These are phyloP conservation scores for Solidago caesia DNA, from an alignment of 129 eudicot genomes.

Conservation along the genomic window DNA sequence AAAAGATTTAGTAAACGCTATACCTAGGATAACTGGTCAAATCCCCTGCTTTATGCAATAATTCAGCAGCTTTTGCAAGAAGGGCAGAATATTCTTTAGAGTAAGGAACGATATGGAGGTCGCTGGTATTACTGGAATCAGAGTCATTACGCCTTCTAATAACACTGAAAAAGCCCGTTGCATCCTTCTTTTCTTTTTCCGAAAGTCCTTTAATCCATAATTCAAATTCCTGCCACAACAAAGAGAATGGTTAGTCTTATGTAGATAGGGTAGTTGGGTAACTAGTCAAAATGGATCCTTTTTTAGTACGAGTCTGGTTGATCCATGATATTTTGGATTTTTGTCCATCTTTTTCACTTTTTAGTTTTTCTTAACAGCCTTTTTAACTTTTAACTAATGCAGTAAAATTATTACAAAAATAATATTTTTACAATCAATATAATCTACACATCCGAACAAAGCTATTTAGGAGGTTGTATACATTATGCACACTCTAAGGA, in stretches of 20 bases:
- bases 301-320: not conserved
- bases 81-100: slow-evolving; percentile 56
- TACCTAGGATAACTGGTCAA: slow-evolving; percentile 75
- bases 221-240: slow-evolving; percentile 63
- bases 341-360: not conserved
- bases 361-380: not conserved
- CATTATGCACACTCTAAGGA: not conserved
- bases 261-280: not conserved
- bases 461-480: not conserved
- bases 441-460: not conserved
- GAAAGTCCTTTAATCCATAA: slow-evolving; percentile 66
- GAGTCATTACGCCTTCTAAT: slow-evolving; percentile 69
- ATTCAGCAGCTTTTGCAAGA: slow-evolving; percentile 65
- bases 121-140: slow-evolving; percentile 34
- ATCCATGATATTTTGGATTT: not conserved
- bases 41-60: slow-evolving; percentile 81
- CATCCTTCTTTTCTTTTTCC: slow-evolving; percentile 51
- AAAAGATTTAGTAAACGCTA: not conserved
- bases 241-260: not conserved
- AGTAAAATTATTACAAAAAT: too few species aligned
- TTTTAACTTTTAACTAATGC: too few species aligned
- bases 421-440: too few species aligned
- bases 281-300: not conserved
- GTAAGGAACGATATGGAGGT: slow-evolving; percentile 61
- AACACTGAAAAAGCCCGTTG: slow-evolving; percentile 75